phyloP scores from a whole-genome alignment of 495 filamentous ascomycete species.

The Massariosphaeria phaeospora region DNA sequence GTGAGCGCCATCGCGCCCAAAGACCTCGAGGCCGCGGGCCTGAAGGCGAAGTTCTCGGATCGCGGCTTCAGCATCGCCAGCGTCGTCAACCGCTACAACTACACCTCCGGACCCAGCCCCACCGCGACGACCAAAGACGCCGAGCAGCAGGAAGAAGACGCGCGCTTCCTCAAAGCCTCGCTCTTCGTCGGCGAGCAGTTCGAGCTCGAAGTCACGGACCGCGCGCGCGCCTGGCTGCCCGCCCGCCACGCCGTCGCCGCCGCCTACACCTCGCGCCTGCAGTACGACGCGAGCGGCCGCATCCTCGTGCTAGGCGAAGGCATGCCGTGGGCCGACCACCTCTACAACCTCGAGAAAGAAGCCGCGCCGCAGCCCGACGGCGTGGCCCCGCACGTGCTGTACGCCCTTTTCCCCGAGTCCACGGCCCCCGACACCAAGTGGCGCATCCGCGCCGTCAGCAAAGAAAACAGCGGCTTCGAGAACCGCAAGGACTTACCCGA shows the following conservation, averaged over 20 bases:
- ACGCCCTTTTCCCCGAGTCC: conserved; percentile 90
- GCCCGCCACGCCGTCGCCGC: conserved; percentile 70
- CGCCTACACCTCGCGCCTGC: conserved; percentile 60
- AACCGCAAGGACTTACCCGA: conserved; percentile 87
- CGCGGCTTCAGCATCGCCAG: conserved; percentile 77
- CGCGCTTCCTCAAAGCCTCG: conserved; percentile 69
- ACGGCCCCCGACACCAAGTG: conserved; percentile 67
- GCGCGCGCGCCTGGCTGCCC: conserved; percentile 73
- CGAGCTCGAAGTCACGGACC: conserved; percentile 66
- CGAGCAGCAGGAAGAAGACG: conserved; percentile 74
- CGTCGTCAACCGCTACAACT: conserved; percentile 79
- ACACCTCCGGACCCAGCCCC: conserved; percentile 39
- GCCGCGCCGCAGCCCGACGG: conserved; percentile 42
- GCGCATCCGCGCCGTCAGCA: conserved; percentile 85
- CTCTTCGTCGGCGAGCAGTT: conserved; percentile 83
- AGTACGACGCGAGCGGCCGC: conserved; percentile 66
- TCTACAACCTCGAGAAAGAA: conserved; percentile 76
- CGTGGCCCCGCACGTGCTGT: conserved; percentile 57
- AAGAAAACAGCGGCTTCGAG: conserved; percentile 74
- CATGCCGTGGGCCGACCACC: conserved; percentile 92
- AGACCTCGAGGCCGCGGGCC: conserved; percentile 55
- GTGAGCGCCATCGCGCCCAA: conserved; percentile 70
- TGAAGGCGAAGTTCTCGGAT: conserved; percentile 75
- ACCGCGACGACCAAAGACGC: conserved; percentile 41
- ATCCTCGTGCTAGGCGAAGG: conserved; percentile 71